Evolutionary conservation across 768 basidiomycete genomes (phyloP).

Genomic region (Lentinula detonsa): DNA sequence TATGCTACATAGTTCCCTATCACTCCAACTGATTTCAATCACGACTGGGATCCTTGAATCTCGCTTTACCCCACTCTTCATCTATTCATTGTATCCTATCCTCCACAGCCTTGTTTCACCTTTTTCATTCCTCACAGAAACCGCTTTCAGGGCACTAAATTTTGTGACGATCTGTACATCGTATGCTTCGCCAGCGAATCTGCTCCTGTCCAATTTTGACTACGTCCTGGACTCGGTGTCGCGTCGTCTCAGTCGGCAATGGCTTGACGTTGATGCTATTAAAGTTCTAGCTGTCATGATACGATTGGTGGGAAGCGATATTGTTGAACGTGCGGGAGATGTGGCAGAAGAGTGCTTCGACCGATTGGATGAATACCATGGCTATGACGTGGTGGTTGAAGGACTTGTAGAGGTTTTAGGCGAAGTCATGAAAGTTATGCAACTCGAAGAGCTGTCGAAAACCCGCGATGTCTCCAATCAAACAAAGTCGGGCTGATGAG

Average conservation of each 20-base stretch:
- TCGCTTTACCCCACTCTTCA: conserved; percentile 66
- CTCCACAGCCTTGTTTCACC: conserved; percentile 82
- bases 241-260: conserved; percentile 70
- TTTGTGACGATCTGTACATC: conserved; percentile 67
- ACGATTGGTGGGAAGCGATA: conserved; percentile 77
- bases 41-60: conserved; percentile 66
- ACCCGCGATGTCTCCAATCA: conserved; percentile 15
- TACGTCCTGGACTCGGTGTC: conserved; percentile 92
- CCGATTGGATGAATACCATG: conserved; percentile 92
- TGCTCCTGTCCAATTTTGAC: conserved; percentile 92
- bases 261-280: conserved; percentile 84
- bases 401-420: conserved; percentile 82
- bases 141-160: conserved; percentile 67
- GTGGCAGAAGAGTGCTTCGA: conserved; percentile 98
- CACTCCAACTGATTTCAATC: conserved; percentile 71
- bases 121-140: conserved; percentile 56
- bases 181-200: conserved; percentile 84
- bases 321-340: conserved; percentile 87
- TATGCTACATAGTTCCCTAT: conserved; percentile 61
- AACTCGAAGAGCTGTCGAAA: conserved; percentile 35
- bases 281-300: conserved; percentile 84
- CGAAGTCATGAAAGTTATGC: conserved; percentile 79
- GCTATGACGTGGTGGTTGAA: conserved; percentile 81
- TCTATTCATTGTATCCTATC: conserved; percentile 79
- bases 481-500: conserved; percentile 17